A percentile compares a stretch with the other conserved stretches of the same genome.
Conservation (phyloP, 164 flowering plant genomes). For the Tetracentron sinense region DNA sequence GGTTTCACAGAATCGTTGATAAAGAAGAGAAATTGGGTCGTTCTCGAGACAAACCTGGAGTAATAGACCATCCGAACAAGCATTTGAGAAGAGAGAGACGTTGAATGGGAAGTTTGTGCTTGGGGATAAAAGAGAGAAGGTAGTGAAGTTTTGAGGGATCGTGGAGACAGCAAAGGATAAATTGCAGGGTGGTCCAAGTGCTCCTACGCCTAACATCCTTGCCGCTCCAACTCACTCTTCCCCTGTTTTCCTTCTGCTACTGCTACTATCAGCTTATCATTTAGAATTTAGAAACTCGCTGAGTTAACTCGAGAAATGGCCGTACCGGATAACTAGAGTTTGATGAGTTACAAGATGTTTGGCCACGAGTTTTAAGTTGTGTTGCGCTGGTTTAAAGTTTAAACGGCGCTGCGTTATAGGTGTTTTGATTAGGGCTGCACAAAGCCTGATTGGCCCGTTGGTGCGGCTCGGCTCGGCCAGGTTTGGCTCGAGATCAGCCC, state of each 20-base stretch:
- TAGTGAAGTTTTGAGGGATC: background rate
- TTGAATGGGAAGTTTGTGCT: conserved; percentile 12
- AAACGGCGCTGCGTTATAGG: too few species aligned
- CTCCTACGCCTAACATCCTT: conserved; percentile 16
- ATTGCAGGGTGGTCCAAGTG: conserved; percentile 9
- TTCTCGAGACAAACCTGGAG: conserved; percentile 5
- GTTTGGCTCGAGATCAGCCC: too few species aligned
- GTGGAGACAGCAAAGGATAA: conserved; percentile 5
- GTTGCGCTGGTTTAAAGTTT: too few species aligned
- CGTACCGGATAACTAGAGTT: too few species aligned
- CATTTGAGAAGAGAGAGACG: conserved; percentile 9
- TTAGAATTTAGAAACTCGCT: too few species aligned
- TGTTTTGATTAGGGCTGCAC: too few species aligned
- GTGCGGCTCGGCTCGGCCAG: too few species aligned
- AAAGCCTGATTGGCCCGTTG: too few species aligned
- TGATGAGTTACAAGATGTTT: too few species aligned
- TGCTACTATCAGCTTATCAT: background rate
- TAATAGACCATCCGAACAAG: conserved; percentile 3
- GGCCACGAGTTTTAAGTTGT: too few species aligned
- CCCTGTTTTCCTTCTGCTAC: background rate
- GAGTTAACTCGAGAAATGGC: too few species aligned
- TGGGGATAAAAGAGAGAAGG: conserved; percentile 7
- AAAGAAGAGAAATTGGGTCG: background rate
- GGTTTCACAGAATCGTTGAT: conserved; percentile 4
- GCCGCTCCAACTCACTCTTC: too few species aligned